A percentile compares a stretch with the other conserved stretches of the same genome.
These are phyloP conservation scores for Ophiostoma tasmaniense DNA, from an alignment of 2,329 filamentous ascomycete genomes.

Conservation along the genomic window DNA sequence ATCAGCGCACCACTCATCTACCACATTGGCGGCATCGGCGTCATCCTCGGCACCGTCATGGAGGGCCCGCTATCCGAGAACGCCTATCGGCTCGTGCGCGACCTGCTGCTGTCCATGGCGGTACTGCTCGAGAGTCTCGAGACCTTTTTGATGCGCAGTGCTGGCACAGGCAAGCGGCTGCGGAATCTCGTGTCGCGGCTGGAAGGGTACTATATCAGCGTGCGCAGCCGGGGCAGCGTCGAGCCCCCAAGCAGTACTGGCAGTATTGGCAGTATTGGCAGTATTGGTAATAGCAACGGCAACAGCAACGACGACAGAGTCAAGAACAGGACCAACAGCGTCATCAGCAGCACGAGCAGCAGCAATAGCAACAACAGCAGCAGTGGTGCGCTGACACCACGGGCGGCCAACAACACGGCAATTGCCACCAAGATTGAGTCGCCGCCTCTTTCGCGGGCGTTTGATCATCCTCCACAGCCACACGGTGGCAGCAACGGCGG, in stretches of 20 bases:
- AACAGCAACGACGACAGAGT: not conserved
- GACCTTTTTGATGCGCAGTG: slow-evolving; percentile 17
- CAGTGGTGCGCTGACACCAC: not conserved
- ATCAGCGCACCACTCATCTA: slow-evolving; percentile 30
- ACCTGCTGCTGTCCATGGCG: slow-evolving; percentile 28
- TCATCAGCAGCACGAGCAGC: not conserved
- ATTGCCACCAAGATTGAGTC: not conserved
- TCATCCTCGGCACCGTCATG: slow-evolving; percentile 30
- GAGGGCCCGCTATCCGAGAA: slow-evolving; percentile 26
- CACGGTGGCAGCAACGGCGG: not conserved
- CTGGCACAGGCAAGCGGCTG: slow-evolving; percentile 17
- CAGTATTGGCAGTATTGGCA: too few species aligned
- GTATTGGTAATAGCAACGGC: not conserved
- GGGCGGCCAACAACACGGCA: not conserved
- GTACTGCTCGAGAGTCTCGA: slow-evolving; percentile 24
- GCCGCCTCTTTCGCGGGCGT: not conserved
- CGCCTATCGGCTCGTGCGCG: slow-evolving; percentile 25
- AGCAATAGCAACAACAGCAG: not conserved
- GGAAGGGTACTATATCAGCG: slow-evolving; percentile 16
- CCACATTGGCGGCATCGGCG: slow-evolving; percentile 29
- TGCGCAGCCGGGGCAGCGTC: slow-evolving; percentile 3
- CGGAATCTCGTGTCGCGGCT: slow-evolving; percentile 17
- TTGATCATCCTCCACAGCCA: not conserved
- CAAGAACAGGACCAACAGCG: not conserved
- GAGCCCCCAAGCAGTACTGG: not conserved